Evolutionary conservation across 495 filamentous ascomycete species (phyloP), one percentile per base, ranked within the genome.

Genomic region (Penicillium dipodomyicola): DNA sequence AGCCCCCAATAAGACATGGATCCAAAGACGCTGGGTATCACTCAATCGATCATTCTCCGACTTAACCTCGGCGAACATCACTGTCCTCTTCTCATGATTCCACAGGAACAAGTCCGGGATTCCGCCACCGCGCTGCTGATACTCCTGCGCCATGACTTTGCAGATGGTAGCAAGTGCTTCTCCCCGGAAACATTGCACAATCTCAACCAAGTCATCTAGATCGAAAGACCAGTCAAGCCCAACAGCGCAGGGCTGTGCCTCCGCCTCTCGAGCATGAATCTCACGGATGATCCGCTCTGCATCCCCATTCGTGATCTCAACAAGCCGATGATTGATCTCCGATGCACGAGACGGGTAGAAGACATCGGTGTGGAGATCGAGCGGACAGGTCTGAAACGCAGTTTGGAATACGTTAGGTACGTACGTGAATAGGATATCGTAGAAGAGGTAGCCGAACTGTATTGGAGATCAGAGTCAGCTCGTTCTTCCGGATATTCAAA

Each of bases 341-440:
- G 86, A 90, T 23, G 87, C 83, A 8, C 94, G 83, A 32, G 85
- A 82, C 0, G 90, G 85, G 65, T 91, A 97, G 77, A 98, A 98
- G 17, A 90, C 86, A 72, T 97, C 94, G 4, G 92, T 96, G 67
- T 93, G 87, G 8, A 98, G 78, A 67, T 98, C 94, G 14, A 98
- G 77, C 1, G 94, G 94, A 64, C 90, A 95, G 1, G 90, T 96
- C 67, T 98, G 94, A 69, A 87, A 98, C 5, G 87, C 79, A 4
- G 93, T 98, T 67, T 97, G 91, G 73, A 97, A 98, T 59, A 97
- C 93, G 61, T 96, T 96, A 22, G 94, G 92, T 27, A 97, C 81
- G 72, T 96, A 96, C 33, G 92, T 80, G 74, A 97, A 97, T 6
- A 98, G 79, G 32, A 97, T 82, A 72, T 97, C 93, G 77, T 86